phyloP scores from a whole-genome alignment of 108 stramenopile genomes.

The Schizochytrium sp. region DNA sequence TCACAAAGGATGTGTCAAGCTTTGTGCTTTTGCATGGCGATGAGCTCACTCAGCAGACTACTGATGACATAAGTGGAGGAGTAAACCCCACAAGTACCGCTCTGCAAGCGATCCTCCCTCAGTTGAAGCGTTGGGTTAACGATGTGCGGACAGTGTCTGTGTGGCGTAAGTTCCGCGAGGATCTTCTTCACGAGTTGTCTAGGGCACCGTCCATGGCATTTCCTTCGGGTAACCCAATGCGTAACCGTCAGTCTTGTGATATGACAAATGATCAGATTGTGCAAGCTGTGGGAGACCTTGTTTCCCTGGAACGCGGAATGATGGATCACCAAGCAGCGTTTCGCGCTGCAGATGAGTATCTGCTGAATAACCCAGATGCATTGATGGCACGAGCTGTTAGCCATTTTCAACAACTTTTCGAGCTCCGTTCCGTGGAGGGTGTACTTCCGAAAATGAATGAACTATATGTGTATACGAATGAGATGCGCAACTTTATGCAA shows the following conservation, averaged over 20 bases:
- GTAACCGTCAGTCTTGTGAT: constrained; percentile 21
- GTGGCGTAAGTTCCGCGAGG: constrained; percentile 32
- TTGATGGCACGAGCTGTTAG: constrained; percentile 63
- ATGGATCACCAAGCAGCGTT: constrained; percentile 58
- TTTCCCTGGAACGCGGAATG: constrained; percentile 55
- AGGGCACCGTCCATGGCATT: constrained; percentile 25
- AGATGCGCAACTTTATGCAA: constrained; percentile 65
- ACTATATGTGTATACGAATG: constrained; percentile 65
- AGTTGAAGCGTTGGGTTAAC: constrained; percentile 61
- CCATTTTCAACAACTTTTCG: constrained; percentile 68
- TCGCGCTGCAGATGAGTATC: constrained; percentile 52
- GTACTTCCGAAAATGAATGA: constrained; percentile 71
- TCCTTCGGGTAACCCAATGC: not conserved
- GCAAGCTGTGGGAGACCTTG: constrained; percentile 59
- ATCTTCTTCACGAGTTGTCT: constrained; percentile 59
- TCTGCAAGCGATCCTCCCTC: constrained; percentile 63
- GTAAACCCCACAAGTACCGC: not conserved
- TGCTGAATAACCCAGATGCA: constrained; percentile 63
- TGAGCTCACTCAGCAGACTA: constrained; percentile 37
- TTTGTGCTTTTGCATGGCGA: constrained; percentile 62
- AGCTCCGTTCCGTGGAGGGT: constrained; percentile 62
- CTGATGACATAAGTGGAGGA: not conserved
- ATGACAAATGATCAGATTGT: constrained; percentile 58
- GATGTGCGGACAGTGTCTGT: not conserved
- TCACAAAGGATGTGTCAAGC: constrained; percentile 64